phyloP scores from a whole-genome alignment of 371 early-diverging fungal species.

The Rhizopus sp. region DNA sequence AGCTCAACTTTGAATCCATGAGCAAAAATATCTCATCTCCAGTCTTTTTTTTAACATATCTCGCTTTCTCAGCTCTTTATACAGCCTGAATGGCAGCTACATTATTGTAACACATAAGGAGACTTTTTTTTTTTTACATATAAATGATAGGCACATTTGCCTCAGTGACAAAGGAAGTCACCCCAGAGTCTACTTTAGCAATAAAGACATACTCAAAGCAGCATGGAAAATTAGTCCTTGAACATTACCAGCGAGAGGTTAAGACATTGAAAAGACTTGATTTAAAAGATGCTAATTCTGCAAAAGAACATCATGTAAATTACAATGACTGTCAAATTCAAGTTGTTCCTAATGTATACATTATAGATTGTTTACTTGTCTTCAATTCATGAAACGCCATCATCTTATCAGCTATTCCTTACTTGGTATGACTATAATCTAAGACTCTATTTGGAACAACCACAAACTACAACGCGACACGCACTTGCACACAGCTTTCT shows the following conservation, averaged over 20 bases:
- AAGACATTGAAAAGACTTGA: constrained; percentile 30
- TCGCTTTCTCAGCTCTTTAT: background rate
- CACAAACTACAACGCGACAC: background rate
- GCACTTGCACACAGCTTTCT: constrained; percentile 26
- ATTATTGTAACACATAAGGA: background rate
- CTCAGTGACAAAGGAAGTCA: constrained; percentile 25
- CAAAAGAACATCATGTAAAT: constrained; percentile 32
- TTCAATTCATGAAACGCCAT: constrained; percentile 16
- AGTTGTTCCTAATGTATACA: background rate
- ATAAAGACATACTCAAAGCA: constrained; percentile 42
- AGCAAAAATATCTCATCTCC: no score
- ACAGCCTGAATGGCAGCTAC: background rate
- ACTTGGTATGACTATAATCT: constrained; percentile 34
- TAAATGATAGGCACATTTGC: constrained; percentile 37
- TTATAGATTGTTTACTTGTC: constrained; percentile 36
- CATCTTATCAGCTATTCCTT: constrained; percentile 27
- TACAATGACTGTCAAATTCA: background rate
- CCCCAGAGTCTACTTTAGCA: constrained; percentile 19
- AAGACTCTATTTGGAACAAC: background rate
- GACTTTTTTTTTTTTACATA: background rate
- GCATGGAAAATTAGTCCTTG: constrained; percentile 32
- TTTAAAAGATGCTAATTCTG: constrained; percentile 18
- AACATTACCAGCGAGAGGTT: constrained; percentile 43
- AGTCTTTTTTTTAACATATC: background rate
- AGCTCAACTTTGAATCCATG: no score